Evolutionary conservation across 805 yeast genomes (phyloP).

Genomic region (Jamesozyma gamospora): DNA sequence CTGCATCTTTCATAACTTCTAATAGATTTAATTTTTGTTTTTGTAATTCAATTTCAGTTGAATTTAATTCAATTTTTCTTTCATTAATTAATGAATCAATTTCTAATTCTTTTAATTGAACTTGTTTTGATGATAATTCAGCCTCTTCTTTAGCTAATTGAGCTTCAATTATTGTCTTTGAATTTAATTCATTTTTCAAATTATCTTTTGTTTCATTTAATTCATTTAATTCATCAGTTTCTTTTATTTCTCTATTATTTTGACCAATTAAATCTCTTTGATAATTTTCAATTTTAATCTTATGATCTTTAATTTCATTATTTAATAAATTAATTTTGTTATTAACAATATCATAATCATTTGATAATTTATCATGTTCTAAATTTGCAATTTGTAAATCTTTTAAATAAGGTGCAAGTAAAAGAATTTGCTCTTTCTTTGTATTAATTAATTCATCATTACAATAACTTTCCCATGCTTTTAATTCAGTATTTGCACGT

Average conservation of each 20-base stretch:
- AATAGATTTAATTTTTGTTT: conserved; percentile 24
- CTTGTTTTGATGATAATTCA: conserved; percentile 26
- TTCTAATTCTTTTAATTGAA: conserved; percentile 31
- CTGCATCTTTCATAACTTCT: conserved; percentile 31
- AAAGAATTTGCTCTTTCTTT: conserved; percentile 25
- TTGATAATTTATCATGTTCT: conserved; percentile 25
- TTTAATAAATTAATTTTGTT: conserved; percentile 36
- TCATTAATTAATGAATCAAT: conserved; percentile 31
- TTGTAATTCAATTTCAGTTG: conserved; percentile 30
- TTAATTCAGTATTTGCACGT: conserved; percentile 16
- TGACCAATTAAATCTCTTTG: conserved; percentile 27
- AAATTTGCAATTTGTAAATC: conserved; percentile 35
- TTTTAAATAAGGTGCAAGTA: conserved; percentile 35
- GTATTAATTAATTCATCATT: conserved; percentile 24
- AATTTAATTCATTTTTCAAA: conserved; percentile 15
- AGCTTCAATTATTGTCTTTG: conserved; percentile 17
- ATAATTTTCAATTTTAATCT: conserved; percentile 27
- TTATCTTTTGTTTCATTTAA: conserved; percentile 26
- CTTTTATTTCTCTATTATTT: conserved; percentile 22
- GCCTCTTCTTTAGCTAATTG: conserved; percentile 31
- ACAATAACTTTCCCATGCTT: conserved; percentile 21
- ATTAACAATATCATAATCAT: conserved; percentile 30
- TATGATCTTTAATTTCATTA: conserved; percentile 28
- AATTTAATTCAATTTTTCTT: conserved; percentile 30
- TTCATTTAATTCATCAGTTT: conserved; percentile 26